A percentile compares a stretch with the other conserved stretches of the same genome.
Conservation (phyloP, 2,329 filamentous ascomycete genomes). For the Didymella pomorum region DNA sequence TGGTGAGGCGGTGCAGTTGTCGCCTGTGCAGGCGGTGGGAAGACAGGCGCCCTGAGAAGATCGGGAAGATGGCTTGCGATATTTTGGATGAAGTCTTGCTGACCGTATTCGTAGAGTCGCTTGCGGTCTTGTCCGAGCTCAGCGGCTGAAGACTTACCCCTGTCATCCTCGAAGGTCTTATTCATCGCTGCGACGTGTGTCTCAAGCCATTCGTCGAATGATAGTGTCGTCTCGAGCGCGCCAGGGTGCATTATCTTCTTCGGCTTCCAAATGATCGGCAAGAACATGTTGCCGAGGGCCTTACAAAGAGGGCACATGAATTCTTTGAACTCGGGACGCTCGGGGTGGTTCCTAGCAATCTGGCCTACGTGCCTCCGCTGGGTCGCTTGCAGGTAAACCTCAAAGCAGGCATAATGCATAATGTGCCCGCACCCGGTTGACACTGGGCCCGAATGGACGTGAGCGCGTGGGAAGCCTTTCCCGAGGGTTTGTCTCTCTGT, state of each 20-base stretch:
- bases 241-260: slow-evolving; percentile 85
- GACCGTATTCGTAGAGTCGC: slow-evolving; percentile 61
- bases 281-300: slow-evolving; percentile 90
- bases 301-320: slow-evolving; percentile 98
- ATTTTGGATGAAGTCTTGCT: slow-evolving; percentile 59
- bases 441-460: slow-evolving; percentile 76
- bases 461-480: slow-evolving; percentile 80
- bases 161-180: slow-evolving; percentile 52
- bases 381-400: slow-evolving; percentile 86
- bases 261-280: slow-evolving; percentile 95
- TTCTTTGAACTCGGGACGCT: slow-evolving; percentile 78
- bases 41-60: slow-evolving; percentile 34
- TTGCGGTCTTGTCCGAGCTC: slow-evolving; percentile 54
- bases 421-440: slow-evolving; percentile 95
- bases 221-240: slow-evolving; percentile 64
- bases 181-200: slow-evolving; percentile 62
- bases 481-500: slow-evolving; percentile 84
- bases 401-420: slow-evolving; percentile 97
- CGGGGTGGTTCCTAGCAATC: slow-evolving; percentile 92
- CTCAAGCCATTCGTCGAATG: slow-evolving; percentile 75
- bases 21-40: slow-evolving; percentile 24
- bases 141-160: slow-evolving; percentile 32
- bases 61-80: slow-evolving; percentile 55
- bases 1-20: slow-evolving; percentile 29
- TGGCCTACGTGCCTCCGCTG: slow-evolving; percentile 86